Evolutionary conservation across 305 asterid species (phyloP).

Genomic region (Galium porrigens): DNA sequence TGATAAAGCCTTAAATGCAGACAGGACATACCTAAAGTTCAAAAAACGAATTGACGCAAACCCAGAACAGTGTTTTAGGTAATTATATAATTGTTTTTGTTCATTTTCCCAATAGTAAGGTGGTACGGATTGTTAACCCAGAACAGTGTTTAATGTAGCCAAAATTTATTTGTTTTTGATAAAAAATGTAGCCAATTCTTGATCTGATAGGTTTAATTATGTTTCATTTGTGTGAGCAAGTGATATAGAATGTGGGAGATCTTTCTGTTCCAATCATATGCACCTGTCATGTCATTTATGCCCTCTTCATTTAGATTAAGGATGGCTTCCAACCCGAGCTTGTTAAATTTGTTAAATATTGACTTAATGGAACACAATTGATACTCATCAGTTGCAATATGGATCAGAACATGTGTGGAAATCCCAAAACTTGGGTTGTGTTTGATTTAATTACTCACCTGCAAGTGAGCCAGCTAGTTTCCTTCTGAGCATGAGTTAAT

Average conservation of each 20-base stretch:
- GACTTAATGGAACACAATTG: not conserved
- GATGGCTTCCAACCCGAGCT: not conserved
- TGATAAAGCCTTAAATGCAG: conserved; percentile 64
- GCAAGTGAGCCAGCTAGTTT: too few species aligned
- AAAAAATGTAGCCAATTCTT: not conserved
- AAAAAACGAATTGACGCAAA: conserved; percentile 62
- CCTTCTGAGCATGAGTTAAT: not conserved
- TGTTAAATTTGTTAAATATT: not conserved
- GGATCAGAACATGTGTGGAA: not conserved
- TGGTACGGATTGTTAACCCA: not conserved
- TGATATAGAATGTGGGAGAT: not conserved
- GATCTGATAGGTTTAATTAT: not conserved
- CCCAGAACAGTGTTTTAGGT: conserved; percentile 92
- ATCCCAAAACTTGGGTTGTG: not conserved
- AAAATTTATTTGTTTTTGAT: too few species aligned
- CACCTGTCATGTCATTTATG: too few species aligned
- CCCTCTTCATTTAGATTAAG: too few species aligned
- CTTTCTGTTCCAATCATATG: not conserved
- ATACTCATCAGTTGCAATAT: not conserved
- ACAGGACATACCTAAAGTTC: conserved; percentile 78
- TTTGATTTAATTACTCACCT: too few species aligned
- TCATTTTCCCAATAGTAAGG: not conserved
- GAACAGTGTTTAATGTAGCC: too few species aligned
- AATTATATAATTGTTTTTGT: not conserved
- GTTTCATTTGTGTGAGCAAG: not conserved